Percentiles rank a stretch among this genome's conserved stretches.
These are phyloP conservation scores for Lunasporangiospora selenospora DNA, from an alignment of 192 early-diverging fungal species.

Conservation along the genomic window DNA sequence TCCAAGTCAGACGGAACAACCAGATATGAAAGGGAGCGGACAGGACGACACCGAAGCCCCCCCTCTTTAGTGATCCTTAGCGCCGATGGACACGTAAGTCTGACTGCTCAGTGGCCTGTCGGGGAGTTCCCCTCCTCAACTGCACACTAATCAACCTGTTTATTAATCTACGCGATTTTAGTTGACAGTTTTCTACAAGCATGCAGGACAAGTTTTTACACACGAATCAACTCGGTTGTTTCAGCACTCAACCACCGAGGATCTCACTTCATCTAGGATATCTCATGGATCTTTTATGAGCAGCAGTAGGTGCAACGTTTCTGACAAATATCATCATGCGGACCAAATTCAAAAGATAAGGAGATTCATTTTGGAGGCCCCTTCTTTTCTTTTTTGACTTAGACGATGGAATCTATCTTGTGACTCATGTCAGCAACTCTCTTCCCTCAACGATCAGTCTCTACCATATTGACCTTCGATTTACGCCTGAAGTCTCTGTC, in stretches of 20 bases:
- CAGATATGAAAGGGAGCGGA: constrained; percentile 33
- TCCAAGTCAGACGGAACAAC: constrained; percentile 27
- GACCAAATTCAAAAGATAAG: too few relatives aligned
- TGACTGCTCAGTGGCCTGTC: too few relatives aligned
- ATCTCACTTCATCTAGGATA: constrained; percentile 33
- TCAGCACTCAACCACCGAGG: constrained; percentile 8
- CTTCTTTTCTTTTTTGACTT: neutral
- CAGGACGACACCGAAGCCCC: constrained; percentile 21
- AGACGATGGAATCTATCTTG: constrained; percentile 32
- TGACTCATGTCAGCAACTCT: constrained; percentile 11
- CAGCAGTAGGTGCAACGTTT: constrained; percentile 13
- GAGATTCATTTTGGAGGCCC: neutral
- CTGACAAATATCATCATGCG: too few relatives aligned
- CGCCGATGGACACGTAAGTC: constrained; percentile 36
- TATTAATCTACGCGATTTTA: neutral
- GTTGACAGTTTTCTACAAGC: constrained; percentile 29
- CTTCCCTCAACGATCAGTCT: constrained; percentile 22
- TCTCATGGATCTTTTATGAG: constrained; percentile 45
- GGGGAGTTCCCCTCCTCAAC: neutral
- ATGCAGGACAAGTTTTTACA: constrained; percentile 23
- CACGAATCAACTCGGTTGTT: constrained; percentile 23
- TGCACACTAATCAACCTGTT: neutral
- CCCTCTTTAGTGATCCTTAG: constrained; percentile 21
- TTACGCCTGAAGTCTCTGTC: constrained; percentile 28
- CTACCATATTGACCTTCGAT: constrained; percentile 40